A percentile compares a stretch with the other conserved stretches of the same genome.
phyloP scores from a whole-genome alignment of 2,329 filamentous ascomycete species.

The Cordyceps farinosa region DNA sequence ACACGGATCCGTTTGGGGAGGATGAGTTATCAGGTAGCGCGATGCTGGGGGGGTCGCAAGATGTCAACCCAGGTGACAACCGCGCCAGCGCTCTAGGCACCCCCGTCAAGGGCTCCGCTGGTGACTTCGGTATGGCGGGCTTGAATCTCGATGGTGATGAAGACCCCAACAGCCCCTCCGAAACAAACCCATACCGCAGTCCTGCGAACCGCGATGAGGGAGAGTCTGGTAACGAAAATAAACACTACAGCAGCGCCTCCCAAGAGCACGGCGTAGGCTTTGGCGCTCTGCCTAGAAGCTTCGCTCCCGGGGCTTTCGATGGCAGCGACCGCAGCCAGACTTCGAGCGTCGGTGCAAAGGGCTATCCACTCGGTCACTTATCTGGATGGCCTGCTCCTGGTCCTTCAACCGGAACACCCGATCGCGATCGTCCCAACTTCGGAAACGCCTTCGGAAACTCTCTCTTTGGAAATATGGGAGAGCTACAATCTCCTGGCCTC shows the following conservation, averaged over 20 bases:
- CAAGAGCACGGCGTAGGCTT: conserved; percentile 47
- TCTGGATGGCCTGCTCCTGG: conserved; percentile 58
- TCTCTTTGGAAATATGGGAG: conserved; percentile 72
- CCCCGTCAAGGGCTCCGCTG: conserved; percentile 50
- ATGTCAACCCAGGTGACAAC: conserved; percentile 49
- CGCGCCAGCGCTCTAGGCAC: conserved; percentile 48
- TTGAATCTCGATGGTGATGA: conserved; percentile 56
- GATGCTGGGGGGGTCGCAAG: conserved; percentile 70
- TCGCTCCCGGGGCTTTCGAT: conserved; percentile 51
- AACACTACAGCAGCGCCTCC: conserved; percentile 40
- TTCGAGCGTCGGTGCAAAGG: conserved; percentile 78
- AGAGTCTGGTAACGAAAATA: conserved; percentile 49
- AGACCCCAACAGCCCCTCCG: conserved; percentile 82
- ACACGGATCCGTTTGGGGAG: conserved; percentile 75
- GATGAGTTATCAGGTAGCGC: conserved; percentile 64
- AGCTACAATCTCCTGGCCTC: conserved; percentile 72
- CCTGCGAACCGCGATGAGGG: conserved; percentile 66
- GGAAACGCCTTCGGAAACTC: conserved; percentile 69
- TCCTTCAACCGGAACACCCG: conserved; percentile 63
- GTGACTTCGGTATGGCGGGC: conserved; percentile 62
- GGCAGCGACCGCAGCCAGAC: conserved; percentile 90
- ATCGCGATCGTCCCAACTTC: conserved; percentile 57
- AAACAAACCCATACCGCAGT: conserved; percentile 95
- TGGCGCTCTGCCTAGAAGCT: conserved; percentile 52
- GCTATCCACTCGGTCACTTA: conserved; percentile 63